Evolutionary conservation across 2,329 filamentous ascomycete species (phyloP).

Genomic region (Phyllosticta ampelicida): DNA sequence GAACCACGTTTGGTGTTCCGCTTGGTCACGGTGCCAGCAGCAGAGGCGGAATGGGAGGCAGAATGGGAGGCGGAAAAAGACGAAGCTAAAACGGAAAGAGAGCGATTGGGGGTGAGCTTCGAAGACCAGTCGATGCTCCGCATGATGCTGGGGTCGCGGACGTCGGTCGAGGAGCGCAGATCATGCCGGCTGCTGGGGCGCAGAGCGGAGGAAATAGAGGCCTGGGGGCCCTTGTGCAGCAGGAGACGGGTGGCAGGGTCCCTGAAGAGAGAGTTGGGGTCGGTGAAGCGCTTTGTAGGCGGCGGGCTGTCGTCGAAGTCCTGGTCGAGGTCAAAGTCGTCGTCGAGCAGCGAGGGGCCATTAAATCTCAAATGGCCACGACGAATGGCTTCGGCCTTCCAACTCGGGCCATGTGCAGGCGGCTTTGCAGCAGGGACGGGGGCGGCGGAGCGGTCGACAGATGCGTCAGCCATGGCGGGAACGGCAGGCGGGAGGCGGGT

Average conservation of each 20-base stretch:
- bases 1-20: slow-evolving; percentile 24
- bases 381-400: slow-evolving; percentile 30
- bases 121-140: slow-evolving; percentile 13
- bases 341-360: slow-evolving; percentile 21
- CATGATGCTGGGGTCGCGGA: slow-evolving; percentile 17
- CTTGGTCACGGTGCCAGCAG: slow-evolving; percentile 14
- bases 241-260: neutral
- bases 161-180: slow-evolving; percentile 16
- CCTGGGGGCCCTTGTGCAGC: slow-evolving; percentile 6
- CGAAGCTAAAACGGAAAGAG: slow-evolving; percentile 5
- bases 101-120: neutral
- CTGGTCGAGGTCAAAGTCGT: slow-evolving; percentile 1
- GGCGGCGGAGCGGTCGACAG: neutral
- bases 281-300: slow-evolving; percentile 9
- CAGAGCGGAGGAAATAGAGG: neutral
- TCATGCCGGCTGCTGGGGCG: slow-evolving; percentile 4
- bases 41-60: slow-evolving; percentile 22
- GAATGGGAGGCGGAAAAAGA: slow-evolving; percentile 17
- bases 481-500: neutral
- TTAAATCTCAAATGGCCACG: slow-evolving; percentile 29
- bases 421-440: slow-evolving; percentile 19
- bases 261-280: slow-evolving; percentile 1
- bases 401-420: slow-evolving; percentile 24
- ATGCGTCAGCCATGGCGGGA: neutral
- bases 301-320: slow-evolving; percentile 10